Percentiles rank a stretch among this genome's conserved stretches.
Evolutionary conservation across 768 basidiomycete genomes (phyloP).

Genomic region (Rhodotorula paludigena): DNA sequence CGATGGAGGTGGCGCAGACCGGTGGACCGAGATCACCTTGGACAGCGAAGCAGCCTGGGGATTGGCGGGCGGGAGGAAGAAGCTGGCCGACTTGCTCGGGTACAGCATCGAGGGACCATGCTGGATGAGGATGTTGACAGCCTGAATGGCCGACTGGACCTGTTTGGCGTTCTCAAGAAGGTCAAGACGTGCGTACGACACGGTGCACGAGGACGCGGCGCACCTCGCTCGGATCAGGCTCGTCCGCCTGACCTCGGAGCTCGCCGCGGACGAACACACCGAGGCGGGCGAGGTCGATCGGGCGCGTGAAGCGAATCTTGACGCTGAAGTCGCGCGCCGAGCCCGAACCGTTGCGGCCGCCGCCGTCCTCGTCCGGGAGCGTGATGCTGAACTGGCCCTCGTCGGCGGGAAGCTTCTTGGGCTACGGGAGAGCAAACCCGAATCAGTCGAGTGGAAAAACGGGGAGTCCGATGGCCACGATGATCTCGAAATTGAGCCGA

Average conservation of each 20-base stretch:
- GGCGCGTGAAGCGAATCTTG: slow-evolving; percentile 1
- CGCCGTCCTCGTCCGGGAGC: slow-evolving; percentile 4
- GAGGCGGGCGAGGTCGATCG: slow-evolving; percentile 11
- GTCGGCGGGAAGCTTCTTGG: slow-evolving; percentile 13
- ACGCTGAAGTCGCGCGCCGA: background rate
- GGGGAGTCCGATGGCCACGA: background rate
- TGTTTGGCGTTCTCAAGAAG: no score
- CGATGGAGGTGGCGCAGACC: no score
- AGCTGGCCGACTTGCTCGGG: background rate
- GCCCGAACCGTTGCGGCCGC: background rate
- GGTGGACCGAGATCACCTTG: no score
- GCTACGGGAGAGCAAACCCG: no score
- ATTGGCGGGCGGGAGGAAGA: slow-evolving; percentile 18
- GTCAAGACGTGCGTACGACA: no score
- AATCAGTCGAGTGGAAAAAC: no score
- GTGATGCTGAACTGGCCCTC: slow-evolving; percentile 1
- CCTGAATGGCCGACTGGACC: slow-evolving; percentile 2
- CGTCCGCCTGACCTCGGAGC: background rate
- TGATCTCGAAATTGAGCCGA: background rate
- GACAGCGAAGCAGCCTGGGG: no score
- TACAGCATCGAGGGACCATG: background rate
- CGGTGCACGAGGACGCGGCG: no score
- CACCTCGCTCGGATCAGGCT: background rate
- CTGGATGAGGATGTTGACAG: slow-evolving; percentile 15
- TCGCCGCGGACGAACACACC: slow-evolving; percentile 8